Evolutionary conservation across 2,329 filamentous ascomycete species (phyloP).

Genomic region (Monosporascus sp.): DNA sequence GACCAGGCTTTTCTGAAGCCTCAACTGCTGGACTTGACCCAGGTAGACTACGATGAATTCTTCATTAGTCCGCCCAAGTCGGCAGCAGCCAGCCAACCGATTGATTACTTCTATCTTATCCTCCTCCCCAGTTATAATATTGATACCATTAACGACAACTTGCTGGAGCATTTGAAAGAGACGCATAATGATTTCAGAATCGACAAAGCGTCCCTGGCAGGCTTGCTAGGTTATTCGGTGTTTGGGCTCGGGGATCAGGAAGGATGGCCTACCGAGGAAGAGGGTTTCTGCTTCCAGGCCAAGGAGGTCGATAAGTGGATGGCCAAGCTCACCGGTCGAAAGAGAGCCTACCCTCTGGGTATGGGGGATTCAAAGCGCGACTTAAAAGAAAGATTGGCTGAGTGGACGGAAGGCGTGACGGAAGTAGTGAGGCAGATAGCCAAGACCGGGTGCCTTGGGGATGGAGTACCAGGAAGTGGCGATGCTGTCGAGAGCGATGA

Average conservation of each 20-base stretch:
- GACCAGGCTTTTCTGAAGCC: conserved; percentile 46
- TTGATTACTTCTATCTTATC: conserved; percentile 74
- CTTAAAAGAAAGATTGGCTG: conserved; percentile 57
- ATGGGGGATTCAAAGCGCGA: conserved; percentile 82
- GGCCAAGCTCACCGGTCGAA: conserved; percentile 84
- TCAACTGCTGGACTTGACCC: conserved; percentile 69
- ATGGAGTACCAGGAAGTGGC: conserved; percentile 71
- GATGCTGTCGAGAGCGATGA: conserved; percentile 81
- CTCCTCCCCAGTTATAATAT: conserved; percentile 92
- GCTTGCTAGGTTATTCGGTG: conserved; percentile 79
- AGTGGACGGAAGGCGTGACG: conserved; percentile 73
- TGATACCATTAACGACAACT: conserved; percentile 82
- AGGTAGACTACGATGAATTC: conserved; percentile 89
- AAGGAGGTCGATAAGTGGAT: conserved; percentile 92
- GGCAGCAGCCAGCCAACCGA: conserved; percentile 34
- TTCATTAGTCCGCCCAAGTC: conserved; percentile 72
- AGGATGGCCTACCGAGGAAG: conserved; percentile 84
- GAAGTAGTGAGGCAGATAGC: conserved; percentile 64
- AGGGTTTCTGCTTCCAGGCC: conserved; percentile 91
- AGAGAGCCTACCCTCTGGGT: conserved; percentile 82
- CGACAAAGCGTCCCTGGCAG: conserved; percentile 75
- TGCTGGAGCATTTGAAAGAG: conserved; percentile 81
- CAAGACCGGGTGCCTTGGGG: conserved; percentile 52
- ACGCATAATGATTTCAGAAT: conserved; percentile 97
- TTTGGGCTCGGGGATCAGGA: conserved; percentile 91